A percentile compares a stretch with the other conserved stretches of the same genome.
These are phyloP conservation scores for Fraxinus xanthoxyloides DNA, from an alignment of 305 asterid genomes.

Conservation along the genomic window DNA sequence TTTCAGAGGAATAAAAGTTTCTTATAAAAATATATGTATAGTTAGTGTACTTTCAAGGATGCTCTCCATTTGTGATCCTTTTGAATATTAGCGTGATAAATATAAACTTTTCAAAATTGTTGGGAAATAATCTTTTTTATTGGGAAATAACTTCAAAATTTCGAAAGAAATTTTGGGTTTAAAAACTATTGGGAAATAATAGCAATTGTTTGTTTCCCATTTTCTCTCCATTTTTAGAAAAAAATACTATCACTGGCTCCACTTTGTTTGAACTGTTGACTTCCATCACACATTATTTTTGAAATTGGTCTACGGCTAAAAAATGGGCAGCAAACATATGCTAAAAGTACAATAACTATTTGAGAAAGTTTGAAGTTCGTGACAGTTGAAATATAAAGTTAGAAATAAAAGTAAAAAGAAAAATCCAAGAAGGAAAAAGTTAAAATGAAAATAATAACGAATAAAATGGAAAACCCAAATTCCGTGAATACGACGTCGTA, in stretches of 20 bases:
- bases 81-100: neutral
- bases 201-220: no score
- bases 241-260: no score
- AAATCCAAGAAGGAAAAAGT: neutral
- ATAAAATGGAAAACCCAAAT: neutral
- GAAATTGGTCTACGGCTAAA: no score
- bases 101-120: neutral
- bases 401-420: constrained; percentile 2
- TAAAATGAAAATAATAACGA: neutral
- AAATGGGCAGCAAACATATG: no score
- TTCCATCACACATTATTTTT: no score
- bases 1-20: neutral
- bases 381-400: neutral
- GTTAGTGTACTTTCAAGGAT: neutral
- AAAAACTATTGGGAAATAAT: no score
- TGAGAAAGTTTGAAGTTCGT: neutral
- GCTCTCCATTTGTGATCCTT: neutral
- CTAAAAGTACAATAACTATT: neutral
- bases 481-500: constrained; percentile 29
- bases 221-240: no score
- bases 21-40: neutral
- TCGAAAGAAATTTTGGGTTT: no score
- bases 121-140: neutral
- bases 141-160: neutral
- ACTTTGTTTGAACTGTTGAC: no score